Conservation (phyloP, 2,329 filamentous ascomycete genomes). For the Aspergillus uvarum region DNA sequence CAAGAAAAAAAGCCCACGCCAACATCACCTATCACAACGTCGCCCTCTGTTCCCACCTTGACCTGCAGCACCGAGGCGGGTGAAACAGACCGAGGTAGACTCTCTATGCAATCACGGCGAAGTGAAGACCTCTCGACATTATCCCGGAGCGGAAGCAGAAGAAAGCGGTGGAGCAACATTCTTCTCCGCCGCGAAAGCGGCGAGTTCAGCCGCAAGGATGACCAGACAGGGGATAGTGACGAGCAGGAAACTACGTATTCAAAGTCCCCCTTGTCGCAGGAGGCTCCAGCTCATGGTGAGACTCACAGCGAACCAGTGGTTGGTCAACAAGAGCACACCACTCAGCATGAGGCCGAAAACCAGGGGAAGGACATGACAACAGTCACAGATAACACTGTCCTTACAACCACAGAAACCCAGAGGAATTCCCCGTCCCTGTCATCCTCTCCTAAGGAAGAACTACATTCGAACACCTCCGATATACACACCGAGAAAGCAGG, state of each 20-base stretch:
- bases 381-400: background rate
- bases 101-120: conserved; percentile 27
- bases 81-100: conserved; percentile 32
- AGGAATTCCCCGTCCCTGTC: background rate
- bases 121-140: conserved; percentile 31
- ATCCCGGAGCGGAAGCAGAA: conserved; percentile 33
- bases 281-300: conserved; percentile 24
- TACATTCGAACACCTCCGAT: background rate
- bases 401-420: background rate
- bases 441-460: background rate
- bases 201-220: conserved; percentile 28
- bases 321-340: background rate
- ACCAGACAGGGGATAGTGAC: conserved; percentile 17
- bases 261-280: conserved; percentile 34
- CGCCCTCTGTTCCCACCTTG: conserved; percentile 26
- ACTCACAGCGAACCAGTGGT: background rate
- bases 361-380: background rate
- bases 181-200: conserved; percentile 35
- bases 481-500: background rate
- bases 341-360: background rate
- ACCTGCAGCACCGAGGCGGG: conserved; percentile 24
- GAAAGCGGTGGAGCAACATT: conserved; percentile 41
- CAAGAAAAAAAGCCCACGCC: conserved; percentile 39
- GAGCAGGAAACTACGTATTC: conserved; percentile 26
- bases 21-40: conserved; percentile 26